phyloP scores from a whole-genome alignment of 2,329 filamentous ascomycete genomes.

The Berkeleyomyces rouxiae region DNA sequence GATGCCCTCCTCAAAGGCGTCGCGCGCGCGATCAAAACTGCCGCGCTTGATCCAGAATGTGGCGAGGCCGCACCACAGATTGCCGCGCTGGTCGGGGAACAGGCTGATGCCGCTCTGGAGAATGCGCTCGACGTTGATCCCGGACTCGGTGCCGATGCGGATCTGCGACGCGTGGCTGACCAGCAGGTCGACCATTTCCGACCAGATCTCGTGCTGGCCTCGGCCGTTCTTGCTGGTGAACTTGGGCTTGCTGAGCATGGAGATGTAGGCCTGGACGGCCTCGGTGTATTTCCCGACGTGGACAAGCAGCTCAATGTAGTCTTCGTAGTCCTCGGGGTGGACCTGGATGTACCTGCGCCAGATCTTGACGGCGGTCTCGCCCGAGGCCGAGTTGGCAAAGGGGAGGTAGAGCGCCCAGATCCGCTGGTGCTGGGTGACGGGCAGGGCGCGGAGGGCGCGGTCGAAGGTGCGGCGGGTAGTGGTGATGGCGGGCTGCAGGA shows the following conservation, averaged over 20 bases:
- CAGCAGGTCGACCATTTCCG: conserved; percentile 86
- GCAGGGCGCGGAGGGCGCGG: conserved; percentile 74
- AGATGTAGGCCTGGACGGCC: conserved; percentile 79
- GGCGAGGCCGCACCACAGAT: conserved; percentile 84
- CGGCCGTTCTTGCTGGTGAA: conserved; percentile 90
- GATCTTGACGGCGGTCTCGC: conserved; percentile 78
- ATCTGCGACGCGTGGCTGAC: conserved; percentile 82
- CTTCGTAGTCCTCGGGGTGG: conserved; percentile 85
- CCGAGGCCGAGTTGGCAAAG: conserved; percentile 81
- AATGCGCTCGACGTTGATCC: conserved; percentile 82
- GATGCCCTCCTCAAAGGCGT: conserved; percentile 90
- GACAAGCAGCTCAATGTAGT: conserved; percentile 79
- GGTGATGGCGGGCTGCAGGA: conserved; percentile 83
- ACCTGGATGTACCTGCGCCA: conserved; percentile 96
- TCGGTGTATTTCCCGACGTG: conserved; percentile 76
- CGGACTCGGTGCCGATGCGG: conserved; percentile 60
- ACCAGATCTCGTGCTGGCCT: conserved; percentile 93
- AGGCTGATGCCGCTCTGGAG: conserved; percentile 79
- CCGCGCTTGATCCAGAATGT: conserved; percentile 93
- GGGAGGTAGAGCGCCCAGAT: conserved; percentile 86
- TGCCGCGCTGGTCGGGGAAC: conserved; percentile 86
- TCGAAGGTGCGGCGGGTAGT: conserved; percentile 79
- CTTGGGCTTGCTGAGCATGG: conserved; percentile 74
- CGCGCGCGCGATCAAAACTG: conserved; percentile 80
- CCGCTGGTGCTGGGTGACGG: conserved; percentile 85